Evolutionary conservation across 2,329 filamentous ascomycete species (phyloP).

Genomic region (Ceratocystis cubensis): DNA sequence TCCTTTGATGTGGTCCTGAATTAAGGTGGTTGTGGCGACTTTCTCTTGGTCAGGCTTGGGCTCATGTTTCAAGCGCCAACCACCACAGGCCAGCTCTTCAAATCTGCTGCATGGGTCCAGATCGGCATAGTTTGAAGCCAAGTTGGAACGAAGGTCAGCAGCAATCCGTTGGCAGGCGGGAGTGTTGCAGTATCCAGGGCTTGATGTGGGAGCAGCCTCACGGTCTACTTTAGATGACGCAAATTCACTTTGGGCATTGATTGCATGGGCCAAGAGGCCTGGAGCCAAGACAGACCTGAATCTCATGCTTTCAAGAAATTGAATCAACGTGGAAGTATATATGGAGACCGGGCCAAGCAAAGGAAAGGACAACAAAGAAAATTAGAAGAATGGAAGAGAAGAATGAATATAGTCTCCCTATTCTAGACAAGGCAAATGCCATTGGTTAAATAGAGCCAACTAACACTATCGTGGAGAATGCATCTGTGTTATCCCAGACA

Average conservation of each 20-base stretch:
- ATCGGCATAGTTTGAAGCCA: conserved; percentile 38
- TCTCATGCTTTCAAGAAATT: background rate
- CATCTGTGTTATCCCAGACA: too few relatives aligned
- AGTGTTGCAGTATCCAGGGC: conserved; percentile 22
- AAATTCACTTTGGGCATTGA: background rate
- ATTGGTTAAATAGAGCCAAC: too few relatives aligned
- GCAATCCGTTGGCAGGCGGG: conserved; percentile 27
- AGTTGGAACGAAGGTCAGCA: conserved; percentile 26
- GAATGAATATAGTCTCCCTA: too few relatives aligned
- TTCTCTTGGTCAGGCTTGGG: conserved; percentile 50
- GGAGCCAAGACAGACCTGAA: background rate
- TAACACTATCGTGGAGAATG: too few relatives aligned
- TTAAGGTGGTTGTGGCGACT: conserved; percentile 47
- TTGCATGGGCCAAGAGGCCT: background rate
- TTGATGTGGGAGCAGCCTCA: too few relatives aligned
- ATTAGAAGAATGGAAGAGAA: too few relatives aligned
- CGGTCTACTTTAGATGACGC: too few relatives aligned
- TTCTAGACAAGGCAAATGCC: too few relatives aligned
- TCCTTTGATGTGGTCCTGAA: conserved; percentile 47
- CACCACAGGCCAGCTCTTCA: conserved; percentile 53
- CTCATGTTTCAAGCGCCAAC: conserved; percentile 52
- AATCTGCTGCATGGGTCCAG: conserved; percentile 60
- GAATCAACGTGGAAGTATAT: too few relatives aligned
- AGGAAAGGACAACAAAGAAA: too few relatives aligned
- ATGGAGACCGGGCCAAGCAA: too few relatives aligned